These are phyloP conservation scores for Hypoxylon sp. DNA, from an alignment of 2,329 filamentous ascomycete genomes.

Conservation along the genomic window DNA sequence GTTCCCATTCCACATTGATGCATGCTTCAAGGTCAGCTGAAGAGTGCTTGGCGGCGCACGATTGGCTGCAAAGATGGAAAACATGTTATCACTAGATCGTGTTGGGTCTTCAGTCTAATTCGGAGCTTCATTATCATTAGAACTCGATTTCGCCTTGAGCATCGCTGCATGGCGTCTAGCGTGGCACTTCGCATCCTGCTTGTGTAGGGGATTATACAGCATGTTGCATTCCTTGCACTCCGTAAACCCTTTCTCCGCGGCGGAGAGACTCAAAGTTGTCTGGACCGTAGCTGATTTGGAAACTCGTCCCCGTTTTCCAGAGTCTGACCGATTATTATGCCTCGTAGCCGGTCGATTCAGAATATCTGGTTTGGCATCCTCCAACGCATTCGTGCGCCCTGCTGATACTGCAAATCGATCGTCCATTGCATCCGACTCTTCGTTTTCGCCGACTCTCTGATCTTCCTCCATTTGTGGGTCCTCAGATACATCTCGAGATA, in stretches of 20 bases:
- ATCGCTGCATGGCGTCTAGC: conserved; percentile 54
- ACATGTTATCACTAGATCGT: not conserved
- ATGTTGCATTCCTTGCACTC: conserved; percentile 60
- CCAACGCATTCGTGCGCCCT: not conserved
- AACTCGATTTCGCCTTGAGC: conserved; percentile 43
- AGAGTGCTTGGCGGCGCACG: not conserved
- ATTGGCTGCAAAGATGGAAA: not conserved
- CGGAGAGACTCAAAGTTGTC: conserved; percentile 58
- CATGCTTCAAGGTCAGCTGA: not conserved
- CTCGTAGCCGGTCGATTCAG: conserved; percentile 27
- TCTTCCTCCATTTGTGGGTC: conserved; percentile 9
- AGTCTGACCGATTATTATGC: conserved; percentile 23
- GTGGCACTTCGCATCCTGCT: conserved; percentile 59
- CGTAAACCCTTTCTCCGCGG: conserved; percentile 54
- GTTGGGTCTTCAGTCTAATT: conserved; percentile 8
- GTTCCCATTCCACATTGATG: not conserved
- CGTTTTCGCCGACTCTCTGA: conserved; percentile 14
- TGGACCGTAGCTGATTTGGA: conserved; percentile 53
- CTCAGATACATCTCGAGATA: conserved; percentile 25
- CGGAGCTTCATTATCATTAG: conserved; percentile 6
- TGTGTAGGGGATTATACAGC: conserved; percentile 61
- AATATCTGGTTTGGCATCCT: conserved; percentile 27
- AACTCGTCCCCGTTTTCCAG: conserved; percentile 28
- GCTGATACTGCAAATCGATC: not conserved
- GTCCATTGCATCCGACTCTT: not conserved